Evolutionary conservation across 352 stramenopile genomes (phyloP).

Genomic region (Phytophthora litchii): DNA sequence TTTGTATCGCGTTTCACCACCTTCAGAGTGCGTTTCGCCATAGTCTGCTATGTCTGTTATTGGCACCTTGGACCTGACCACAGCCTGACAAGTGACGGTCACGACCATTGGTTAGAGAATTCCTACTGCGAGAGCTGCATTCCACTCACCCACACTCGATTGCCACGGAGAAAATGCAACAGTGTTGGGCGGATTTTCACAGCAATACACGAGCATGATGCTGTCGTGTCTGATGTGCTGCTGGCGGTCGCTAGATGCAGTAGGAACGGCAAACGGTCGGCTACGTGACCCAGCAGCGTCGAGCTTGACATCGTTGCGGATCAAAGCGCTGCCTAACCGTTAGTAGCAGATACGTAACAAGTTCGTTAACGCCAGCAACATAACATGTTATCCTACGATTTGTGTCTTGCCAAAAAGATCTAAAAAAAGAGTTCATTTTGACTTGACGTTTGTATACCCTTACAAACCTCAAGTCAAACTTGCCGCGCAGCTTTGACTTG

Average conservation of each 20-base stretch:
- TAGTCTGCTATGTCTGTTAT: slow-evolving; percentile 44
- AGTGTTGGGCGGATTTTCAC: slow-evolving; percentile 54
- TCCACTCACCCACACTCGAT: slow-evolving; percentile 43
- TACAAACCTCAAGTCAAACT: too few relatives aligned
- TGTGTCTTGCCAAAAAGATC: too few relatives aligned
- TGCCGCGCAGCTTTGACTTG: too few relatives aligned
- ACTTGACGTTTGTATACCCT: too few relatives aligned
- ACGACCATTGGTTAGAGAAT: slow-evolving; percentile 3
- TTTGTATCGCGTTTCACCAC: slow-evolving; percentile 4
- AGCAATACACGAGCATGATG: slow-evolving; percentile 15
- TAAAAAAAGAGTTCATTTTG: too few relatives aligned
- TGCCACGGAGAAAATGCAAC: slow-evolving; percentile 56
- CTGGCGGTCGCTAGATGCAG: slow-evolving; percentile 11
- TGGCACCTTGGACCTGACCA: slow-evolving; percentile 43
- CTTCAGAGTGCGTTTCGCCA: background rate
- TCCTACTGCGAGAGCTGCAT: background rate
- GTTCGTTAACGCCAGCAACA: too few relatives aligned
- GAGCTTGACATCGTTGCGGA: too few relatives aligned
- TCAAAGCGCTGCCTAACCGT: too few relatives aligned
- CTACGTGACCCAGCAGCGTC: slow-evolving; percentile 47
- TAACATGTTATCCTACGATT: too few relatives aligned
- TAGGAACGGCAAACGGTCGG: slow-evolving; percentile 41
- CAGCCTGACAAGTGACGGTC: slow-evolving; percentile 38
- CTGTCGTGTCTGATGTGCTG: background rate
- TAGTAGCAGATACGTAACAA: too few relatives aligned